Evolutionary conservation across 1,284 basidiomycete genomes (phyloP).

Genomic region (Cystobasidium slooffiae): DNA sequence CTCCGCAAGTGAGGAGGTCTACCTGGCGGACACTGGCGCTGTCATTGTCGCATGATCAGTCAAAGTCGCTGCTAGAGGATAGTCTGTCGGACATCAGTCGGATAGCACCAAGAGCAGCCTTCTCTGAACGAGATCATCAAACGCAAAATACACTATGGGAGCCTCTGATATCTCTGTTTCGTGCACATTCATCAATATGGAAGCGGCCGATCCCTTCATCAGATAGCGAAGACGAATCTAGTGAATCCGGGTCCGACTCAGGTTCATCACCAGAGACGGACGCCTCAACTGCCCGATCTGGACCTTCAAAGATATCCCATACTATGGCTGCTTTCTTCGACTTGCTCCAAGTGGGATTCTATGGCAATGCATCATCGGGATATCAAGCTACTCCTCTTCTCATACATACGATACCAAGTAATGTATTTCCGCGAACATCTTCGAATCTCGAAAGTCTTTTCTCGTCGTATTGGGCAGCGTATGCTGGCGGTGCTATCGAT

Average conservation of each 20-base stretch:
- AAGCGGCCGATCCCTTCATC: slow-evolving; percentile 38
- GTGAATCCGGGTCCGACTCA: slow-evolving; percentile 45
- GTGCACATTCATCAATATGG: slow-evolving; percentile 54
- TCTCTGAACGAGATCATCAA: slow-evolving; percentile 52
- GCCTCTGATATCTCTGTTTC: slow-evolving; percentile 52
- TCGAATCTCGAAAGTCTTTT: slow-evolving; percentile 63
- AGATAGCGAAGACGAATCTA: slow-evolving; percentile 12
- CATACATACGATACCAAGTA: slow-evolving; percentile 73
- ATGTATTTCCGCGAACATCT: slow-evolving; percentile 57
- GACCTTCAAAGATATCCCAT: slow-evolving; percentile 22
- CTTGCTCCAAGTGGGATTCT: slow-evolving; percentile 75
- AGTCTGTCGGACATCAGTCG: slow-evolving; percentile 33
- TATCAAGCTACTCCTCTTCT: slow-evolving; percentile 78
- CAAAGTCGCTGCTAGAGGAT: neutral
- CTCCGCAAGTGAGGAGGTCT: slow-evolving; percentile 18
- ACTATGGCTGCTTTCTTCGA: slow-evolving; percentile 63
- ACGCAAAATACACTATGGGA: slow-evolving; percentile 51
- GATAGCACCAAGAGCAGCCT: slow-evolving; percentile 52
- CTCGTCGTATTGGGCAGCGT: slow-evolving; percentile 73
- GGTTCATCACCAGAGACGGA: slow-evolving; percentile 39
- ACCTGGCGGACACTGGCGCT: slow-evolving; percentile 10
- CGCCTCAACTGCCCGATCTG: neutral
- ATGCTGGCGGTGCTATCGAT: slow-evolving; percentile 68
- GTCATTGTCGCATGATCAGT: neutral
- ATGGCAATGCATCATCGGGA: slow-evolving; percentile 71